These are phyloP conservation scores for Xylariaceae sp. DNA, from an alignment of 2,329 filamentous ascomycete species.

Conservation along the genomic window DNA sequence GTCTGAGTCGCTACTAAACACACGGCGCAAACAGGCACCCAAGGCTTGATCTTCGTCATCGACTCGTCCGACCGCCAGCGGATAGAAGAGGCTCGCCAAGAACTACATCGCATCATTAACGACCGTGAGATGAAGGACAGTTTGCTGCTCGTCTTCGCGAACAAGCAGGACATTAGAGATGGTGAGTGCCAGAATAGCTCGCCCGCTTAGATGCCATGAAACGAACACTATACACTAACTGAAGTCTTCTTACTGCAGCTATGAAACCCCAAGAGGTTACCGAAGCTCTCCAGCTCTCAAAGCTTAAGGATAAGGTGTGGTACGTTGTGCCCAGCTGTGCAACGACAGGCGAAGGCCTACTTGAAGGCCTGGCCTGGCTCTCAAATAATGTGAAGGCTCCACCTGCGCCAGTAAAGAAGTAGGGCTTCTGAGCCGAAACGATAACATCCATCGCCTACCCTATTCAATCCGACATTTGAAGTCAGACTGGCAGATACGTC, in stretches of 20 bases:
- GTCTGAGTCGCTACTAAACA: conserved; percentile 10
- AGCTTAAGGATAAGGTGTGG: conserved; percentile 84
- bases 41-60: conserved; percentile 98
- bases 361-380: conserved; percentile 82
- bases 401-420: conserved; percentile 61
- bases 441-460: not conserved
- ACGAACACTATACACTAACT: conserved; percentile 16
- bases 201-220: not conserved
- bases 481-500: not conserved
- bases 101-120: conserved; percentile 96
- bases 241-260: conserved; percentile 52
- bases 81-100: conserved; percentile 90
- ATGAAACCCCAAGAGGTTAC: conserved; percentile 83
- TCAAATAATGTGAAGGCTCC: conserved; percentile 82
- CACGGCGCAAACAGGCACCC: conserved; percentile 68
- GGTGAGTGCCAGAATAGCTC: conserved; percentile 53
- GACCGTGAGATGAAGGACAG: conserved; percentile 98
- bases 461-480: not conserved
- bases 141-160: conserved; percentile 92
- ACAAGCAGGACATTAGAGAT: conserved; percentile 95
- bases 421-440: conserved; percentile 34
- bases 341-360: conserved; percentile 79
- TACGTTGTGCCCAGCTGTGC: conserved; percentile 84
- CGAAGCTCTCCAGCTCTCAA: conserved; percentile 74
- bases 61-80: conserved; percentile 91